These are phyloP conservation scores for Coelastrella sp. DNA, from an alignment of 139 green algal genomes.

Conservation along the genomic window DNA sequence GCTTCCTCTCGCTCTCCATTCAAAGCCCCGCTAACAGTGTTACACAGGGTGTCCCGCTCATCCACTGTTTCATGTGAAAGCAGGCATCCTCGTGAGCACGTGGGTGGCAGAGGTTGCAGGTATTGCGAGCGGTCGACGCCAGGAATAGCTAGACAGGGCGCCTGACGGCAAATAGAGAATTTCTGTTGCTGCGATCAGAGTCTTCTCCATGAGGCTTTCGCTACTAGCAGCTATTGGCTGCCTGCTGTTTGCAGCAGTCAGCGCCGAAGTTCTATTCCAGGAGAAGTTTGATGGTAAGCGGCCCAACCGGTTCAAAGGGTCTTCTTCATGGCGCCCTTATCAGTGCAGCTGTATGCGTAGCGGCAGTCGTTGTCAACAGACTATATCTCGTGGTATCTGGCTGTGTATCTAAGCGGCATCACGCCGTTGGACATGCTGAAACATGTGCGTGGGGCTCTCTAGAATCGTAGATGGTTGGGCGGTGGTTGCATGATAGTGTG, in stretches of 20 bases:
- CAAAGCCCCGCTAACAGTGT: background rate
- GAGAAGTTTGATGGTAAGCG: slow-evolving; percentile 81
- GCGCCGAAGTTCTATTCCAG: slow-evolving; percentile 77
- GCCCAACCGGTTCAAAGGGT: background rate
- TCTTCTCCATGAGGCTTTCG: background rate
- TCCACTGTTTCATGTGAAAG: background rate
- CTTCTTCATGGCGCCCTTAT: background rate
- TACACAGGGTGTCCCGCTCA: background rate
- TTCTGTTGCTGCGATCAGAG: background rate
- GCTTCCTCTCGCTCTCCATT: too few relatives aligned
- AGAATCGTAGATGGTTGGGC: background rate
- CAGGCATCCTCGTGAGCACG: background rate
- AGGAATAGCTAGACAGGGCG: background rate
- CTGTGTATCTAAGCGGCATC: too few relatives aligned
- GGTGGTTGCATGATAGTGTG: background rate
- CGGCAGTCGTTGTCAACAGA: too few relatives aligned
- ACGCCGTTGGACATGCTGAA: background rate
- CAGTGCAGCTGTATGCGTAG: background rate
- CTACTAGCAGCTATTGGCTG: background rate
- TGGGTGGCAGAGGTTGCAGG: background rate
- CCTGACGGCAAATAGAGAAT: background rate
- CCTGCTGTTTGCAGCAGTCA: slow-evolving; percentile 8
- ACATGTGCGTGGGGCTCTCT: background rate
- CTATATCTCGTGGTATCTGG: too few relatives aligned
- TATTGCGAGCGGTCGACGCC: background rate